Base-by-base conservation (phyloP, 129 eudicot species). In the Heracleum sosnowskyi region DNA sequence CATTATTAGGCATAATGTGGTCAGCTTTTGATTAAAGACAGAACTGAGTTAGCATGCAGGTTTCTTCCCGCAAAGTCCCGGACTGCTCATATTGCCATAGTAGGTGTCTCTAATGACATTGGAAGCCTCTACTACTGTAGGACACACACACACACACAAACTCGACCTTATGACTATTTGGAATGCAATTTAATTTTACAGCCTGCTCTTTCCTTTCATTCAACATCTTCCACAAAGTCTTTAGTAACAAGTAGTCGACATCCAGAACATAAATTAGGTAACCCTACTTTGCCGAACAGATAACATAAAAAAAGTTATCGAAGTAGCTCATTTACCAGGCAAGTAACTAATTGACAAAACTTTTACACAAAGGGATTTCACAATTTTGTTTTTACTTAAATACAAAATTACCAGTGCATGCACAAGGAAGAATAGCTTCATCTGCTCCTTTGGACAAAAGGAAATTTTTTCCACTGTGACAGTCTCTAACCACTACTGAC, bases 391-490 rank as follows among this genome's bases (percentile, higher is more conserved):
- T 1, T 64, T 63, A 6, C 36, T 13, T 28, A 2, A 63, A 82
- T 45, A 13, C 55, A 46, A 34, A 37, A 70, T 53, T 81, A 95
- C 99, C 99, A 36, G 92, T 60, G 84, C 40, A 41, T 76, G 92
- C 88, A 82, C 77, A 84, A 69, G 99, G 97, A 75, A 95, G 87
- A 82, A 95, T 86, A 15, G 99, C 79, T 82, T 95, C 99, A 87
- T 95, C 99, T 70, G 97, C 99, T 80, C 99, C 99, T 88, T 95
- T 95, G 9, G 96, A 92, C 77, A 95, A 75, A 74, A 95, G 94
- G 74, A 90, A 77, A 51, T 89, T 84, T 47, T 92, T 89, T 49
- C 90, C 85, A 80, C 83, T 92, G 70, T 77, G 85, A 62, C 80
- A 87, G 80, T 92, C 96, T 88, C 87, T 88, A 44, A 90, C 96